phyloP scores from a whole-genome alignment of 108 stramenopile species.

The Skeletonema grethae region DNA sequence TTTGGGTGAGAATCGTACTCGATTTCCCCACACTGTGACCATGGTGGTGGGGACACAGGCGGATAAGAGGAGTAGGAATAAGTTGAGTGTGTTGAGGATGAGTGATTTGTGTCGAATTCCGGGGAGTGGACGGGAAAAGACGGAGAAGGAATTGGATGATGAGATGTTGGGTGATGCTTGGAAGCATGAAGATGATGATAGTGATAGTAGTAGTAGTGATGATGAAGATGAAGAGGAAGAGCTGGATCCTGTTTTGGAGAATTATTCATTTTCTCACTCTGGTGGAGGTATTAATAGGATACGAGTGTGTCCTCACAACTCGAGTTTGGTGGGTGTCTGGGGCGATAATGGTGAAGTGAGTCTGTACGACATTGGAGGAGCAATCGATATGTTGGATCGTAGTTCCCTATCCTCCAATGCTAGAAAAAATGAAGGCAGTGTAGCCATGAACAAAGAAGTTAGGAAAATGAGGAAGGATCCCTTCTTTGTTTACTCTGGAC shows the following conservation, averaged over 20 bases:
- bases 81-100: slow-evolving; percentile 84
- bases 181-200: slow-evolving; percentile 51
- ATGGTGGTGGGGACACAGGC: slow-evolving; percentile 95
- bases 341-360: slow-evolving; percentile 88
- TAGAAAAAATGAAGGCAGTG: slow-evolving; percentile 38
- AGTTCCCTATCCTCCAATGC: slow-evolving; percentile 52
- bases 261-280: slow-evolving; percentile 72
- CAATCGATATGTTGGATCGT: slow-evolving; percentile 59
- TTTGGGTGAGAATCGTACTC: slow-evolving; percentile 80
- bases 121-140: slow-evolving; percentile 48
- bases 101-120: slow-evolving; percentile 80
- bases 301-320: slow-evolving; percentile 89
- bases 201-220: slow-evolving; percentile 28
- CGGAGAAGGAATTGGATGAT: slow-evolving; percentile 69
- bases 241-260: slow-evolving; percentile 88
- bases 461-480: slow-evolving; percentile 58
- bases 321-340: slow-evolving; percentile 93
- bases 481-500: slow-evolving; percentile 78
- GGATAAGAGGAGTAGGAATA: slow-evolving; percentile 71
- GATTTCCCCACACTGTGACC: slow-evolving; percentile 89
- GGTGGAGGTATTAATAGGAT: slow-evolving; percentile 96
- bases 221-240: slow-evolving; percentile 87
- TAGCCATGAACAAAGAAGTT: slow-evolving; percentile 11
- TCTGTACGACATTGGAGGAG: slow-evolving; percentile 79
- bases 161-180: slow-evolving; percentile 88